Conservation (phyloP, 2,329 filamentous ascomycete species). For the Epichloe elymi region DNA sequence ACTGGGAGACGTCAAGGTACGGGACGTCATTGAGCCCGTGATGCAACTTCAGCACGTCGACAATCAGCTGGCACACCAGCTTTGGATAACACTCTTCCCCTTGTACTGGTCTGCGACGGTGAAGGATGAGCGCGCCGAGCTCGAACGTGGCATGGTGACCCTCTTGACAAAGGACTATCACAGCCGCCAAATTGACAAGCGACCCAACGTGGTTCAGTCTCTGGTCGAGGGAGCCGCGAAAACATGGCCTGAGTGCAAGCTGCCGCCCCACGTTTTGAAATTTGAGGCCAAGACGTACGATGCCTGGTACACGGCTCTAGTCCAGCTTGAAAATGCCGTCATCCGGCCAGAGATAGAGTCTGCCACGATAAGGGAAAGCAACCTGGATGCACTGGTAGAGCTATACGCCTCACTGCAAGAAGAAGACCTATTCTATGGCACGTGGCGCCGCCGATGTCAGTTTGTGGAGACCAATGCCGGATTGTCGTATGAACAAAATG, state of each 20-base stretch:
- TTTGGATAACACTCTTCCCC: slow-evolving; percentile 87
- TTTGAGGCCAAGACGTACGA: slow-evolving; percentile 90
- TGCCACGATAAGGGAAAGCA: slow-evolving; percentile 75
- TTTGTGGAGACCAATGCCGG: slow-evolving; percentile 97
- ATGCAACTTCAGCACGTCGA: slow-evolving; percentile 88
- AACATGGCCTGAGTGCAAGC: slow-evolving; percentile 75
- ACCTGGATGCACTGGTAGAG: slow-evolving; percentile 88
- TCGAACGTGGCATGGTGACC: slow-evolving; percentile 83
- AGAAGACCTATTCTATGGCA: slow-evolving; percentile 94
- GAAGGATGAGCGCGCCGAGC: slow-evolving; percentile 76
- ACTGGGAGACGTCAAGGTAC: slow-evolving; percentile 71
- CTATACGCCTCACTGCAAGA: slow-evolving; percentile 84
- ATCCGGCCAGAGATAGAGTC: slow-evolving; percentile 79
- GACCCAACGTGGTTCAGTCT: slow-evolving; percentile 90
- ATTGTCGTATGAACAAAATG: slow-evolving; percentile 94
- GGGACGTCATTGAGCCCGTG: slow-evolving; percentile 81
- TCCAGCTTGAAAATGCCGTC: slow-evolving; percentile 79
- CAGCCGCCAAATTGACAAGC: slow-evolving; percentile 81
- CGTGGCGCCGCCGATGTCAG: slow-evolving; percentile 87
- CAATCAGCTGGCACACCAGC: slow-evolving; percentile 63
- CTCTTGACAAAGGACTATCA: slow-evolving; percentile 93
- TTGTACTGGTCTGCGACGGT: slow-evolving; percentile 84
- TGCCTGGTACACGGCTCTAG: slow-evolving; percentile 89
- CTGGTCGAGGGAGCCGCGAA: slow-evolving; percentile 78
- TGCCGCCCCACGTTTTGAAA: slow-evolving; percentile 92